phyloP scores from a whole-genome alignment of 1,139 yeast species.

The Starmera stellimalicola region DNA sequence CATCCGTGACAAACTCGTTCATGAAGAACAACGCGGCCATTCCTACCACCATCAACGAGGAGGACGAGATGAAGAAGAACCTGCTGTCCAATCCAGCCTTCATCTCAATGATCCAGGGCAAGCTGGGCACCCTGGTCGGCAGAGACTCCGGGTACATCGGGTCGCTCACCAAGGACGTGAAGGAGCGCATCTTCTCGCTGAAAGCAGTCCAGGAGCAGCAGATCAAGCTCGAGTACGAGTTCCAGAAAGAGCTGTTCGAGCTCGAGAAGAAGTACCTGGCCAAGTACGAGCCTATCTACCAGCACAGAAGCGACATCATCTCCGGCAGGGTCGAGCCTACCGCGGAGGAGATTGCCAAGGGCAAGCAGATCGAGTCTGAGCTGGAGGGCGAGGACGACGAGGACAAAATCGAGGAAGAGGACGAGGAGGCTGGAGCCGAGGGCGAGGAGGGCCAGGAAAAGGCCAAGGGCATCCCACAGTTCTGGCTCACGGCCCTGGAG shows the following conservation, averaged over 20 bases:
- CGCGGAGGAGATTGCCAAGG: slow-evolving; percentile 65
- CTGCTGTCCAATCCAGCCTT: slow-evolving; percentile 69
- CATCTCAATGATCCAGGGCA: slow-evolving; percentile 83
- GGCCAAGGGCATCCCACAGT: slow-evolving; percentile 75
- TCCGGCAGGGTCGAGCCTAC: slow-evolving; percentile 73
- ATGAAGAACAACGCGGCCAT: slow-evolving; percentile 67
- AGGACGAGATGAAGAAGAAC: slow-evolving; percentile 28
- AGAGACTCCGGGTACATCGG: slow-evolving; percentile 81
- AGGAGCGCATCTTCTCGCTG: slow-evolving; percentile 71
- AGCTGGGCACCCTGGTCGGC: slow-evolving; percentile 77
- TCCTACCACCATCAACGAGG: slow-evolving; percentile 46
- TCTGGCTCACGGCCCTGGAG: slow-evolving; percentile 94
- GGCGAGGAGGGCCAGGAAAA: slow-evolving; percentile 38
- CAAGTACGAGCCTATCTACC: slow-evolving; percentile 70
- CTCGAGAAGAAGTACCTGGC: slow-evolving; percentile 74
- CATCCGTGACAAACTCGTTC: slow-evolving; percentile 74
- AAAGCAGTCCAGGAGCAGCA: slow-evolving; percentile 80
- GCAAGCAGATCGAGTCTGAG: slow-evolving; percentile 50
- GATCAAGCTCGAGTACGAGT: slow-evolving; percentile 78
- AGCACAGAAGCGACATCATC: slow-evolving; percentile 64
- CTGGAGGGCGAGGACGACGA: slow-evolving; percentile 30
- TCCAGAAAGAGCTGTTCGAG: slow-evolving; percentile 80
- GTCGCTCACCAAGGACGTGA: slow-evolving; percentile 63
- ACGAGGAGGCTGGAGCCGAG: slow-evolving; percentile 32
- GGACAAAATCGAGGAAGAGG: slow-evolving; percentile 33